phyloP scores from a whole-genome alignment of 192 early-diverging fungal genomes.

The Podila clonocystis region DNA sequence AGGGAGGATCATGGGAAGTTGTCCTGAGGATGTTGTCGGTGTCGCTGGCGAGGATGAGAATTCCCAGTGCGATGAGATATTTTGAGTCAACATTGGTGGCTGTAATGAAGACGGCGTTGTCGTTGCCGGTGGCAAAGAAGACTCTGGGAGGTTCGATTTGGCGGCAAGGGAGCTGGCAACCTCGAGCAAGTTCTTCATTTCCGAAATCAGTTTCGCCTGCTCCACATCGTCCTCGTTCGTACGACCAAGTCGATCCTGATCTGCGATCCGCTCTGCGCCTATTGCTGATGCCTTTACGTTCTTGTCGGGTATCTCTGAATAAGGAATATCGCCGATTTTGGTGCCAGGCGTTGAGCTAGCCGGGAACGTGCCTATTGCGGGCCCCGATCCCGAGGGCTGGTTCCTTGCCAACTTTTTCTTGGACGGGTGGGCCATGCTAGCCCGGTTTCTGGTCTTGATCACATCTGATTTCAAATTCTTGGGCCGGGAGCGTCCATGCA shows the following conservation, averaged over 20 bases:
- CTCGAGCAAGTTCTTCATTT: not conserved
- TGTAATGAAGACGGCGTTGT: not conserved
- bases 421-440: conserved; percentile 14
- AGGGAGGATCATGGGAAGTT: too few relatives aligned
- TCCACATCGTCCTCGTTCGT: not conserved
- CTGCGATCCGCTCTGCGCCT: not conserved
- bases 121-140: not conserved
- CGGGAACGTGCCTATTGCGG: not conserved
- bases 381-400: not conserved
- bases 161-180: not conserved
- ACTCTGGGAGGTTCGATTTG: not conserved
- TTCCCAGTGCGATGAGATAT: not conserved
- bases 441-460: conserved; percentile 86
- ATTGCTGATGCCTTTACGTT: too few relatives aligned
- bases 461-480: conserved; percentile 84
- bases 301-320: too few relatives aligned
- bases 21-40: not conserved
- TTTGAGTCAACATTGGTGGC: not conserved
- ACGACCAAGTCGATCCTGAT: not conserved
- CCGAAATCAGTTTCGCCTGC: not conserved
- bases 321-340: too few relatives aligned
- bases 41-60: not conserved
- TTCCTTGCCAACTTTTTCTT: not conserved
- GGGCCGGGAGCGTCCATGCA: conserved; percentile 86
- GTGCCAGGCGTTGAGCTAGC: not conserved